A percentile compares a stretch with the other conserved stretches of the same genome.
Conservation (phyloP, 2,329 filamentous ascomycete species). For the Talaromyces piceae region DNA sequence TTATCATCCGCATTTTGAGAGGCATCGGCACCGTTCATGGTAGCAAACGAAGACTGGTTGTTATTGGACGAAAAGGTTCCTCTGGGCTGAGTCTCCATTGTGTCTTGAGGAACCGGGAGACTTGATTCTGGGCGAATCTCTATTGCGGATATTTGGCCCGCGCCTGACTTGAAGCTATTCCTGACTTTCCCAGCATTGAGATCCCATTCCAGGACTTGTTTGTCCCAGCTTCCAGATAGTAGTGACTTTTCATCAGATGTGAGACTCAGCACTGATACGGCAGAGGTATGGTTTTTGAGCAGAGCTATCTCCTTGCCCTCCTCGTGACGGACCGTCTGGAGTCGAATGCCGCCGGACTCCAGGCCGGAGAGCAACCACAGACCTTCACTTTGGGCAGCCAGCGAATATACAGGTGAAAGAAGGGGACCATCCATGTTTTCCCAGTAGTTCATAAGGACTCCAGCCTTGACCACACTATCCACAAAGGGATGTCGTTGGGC, state of each 20-base stretch:
- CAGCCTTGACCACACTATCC: slow-evolving; percentile 92
- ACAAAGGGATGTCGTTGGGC: slow-evolving; percentile 96
- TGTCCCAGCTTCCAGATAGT: slow-evolving; percentile 94
- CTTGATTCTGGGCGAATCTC: slow-evolving; percentile 74
- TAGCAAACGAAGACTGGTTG: slow-evolving; percentile 41
- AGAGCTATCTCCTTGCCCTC: slow-evolving; percentile 84
- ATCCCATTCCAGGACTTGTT: slow-evolving; percentile 90
- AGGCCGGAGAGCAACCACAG: slow-evolving; percentile 87
- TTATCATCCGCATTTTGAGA: slow-evolving; percentile 34
- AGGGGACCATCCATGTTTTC: slow-evolving; percentile 77
- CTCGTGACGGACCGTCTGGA: slow-evolving; percentile 88
- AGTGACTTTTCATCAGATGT: slow-evolving; percentile 79
- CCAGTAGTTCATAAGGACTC: slow-evolving; percentile 93
- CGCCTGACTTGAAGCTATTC: slow-evolving; percentile 68
- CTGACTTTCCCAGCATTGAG: slow-evolving; percentile 74
- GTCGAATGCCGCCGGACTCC: slow-evolving; percentile 84
- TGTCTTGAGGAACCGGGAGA: slow-evolving; percentile 66
- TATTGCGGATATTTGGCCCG: slow-evolving; percentile 78
- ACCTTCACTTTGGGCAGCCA: slow-evolving; percentile 82
- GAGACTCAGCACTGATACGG: slow-evolving; percentile 78
- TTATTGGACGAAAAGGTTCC: slow-evolving; percentile 75
- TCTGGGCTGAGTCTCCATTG: slow-evolving; percentile 48
- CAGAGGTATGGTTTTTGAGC: slow-evolving; percentile 77
- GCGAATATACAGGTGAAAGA: slow-evolving; percentile 86
- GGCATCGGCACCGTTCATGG: slow-evolving; percentile 32